Evolutionary conservation across 2,329 filamentous ascomycete species (phyloP).

Genomic region (Teratosphaeria viscida): DNA sequence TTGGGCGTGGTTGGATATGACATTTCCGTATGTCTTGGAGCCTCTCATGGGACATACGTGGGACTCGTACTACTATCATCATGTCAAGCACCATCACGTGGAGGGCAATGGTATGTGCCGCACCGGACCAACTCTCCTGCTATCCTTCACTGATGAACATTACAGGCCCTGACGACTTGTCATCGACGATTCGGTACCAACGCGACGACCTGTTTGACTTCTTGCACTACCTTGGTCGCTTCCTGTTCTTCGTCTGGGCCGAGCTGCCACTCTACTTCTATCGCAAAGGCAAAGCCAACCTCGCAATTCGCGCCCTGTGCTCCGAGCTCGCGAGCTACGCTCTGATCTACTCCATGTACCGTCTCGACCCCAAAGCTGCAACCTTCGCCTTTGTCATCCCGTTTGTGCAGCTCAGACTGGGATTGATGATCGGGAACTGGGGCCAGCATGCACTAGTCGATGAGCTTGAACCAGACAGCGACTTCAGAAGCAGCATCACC

Average conservation of each 20-base stretch:
- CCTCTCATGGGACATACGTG: slow-evolving; percentile 74
- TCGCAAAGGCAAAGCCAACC: slow-evolving; percentile 45
- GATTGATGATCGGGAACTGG: slow-evolving; percentile 75
- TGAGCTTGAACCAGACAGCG: slow-evolving; percentile 61
- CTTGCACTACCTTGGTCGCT: slow-evolving; percentile 60
- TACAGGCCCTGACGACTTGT: slow-evolving; percentile 59
- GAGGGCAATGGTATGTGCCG: slow-evolving; percentile 49
- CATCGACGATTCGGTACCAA: slow-evolving; percentile 66
- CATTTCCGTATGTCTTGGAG: slow-evolving; percentile 64
- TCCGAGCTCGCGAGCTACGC: slow-evolving; percentile 53
- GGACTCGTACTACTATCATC: slow-evolving; percentile 78
- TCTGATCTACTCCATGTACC: slow-evolving; percentile 40
- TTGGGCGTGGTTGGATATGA: slow-evolving; percentile 47
- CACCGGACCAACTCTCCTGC: neutral
- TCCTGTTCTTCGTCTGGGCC: slow-evolving; percentile 63
- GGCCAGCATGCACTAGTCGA: slow-evolving; percentile 77
- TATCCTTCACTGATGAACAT: neutral
- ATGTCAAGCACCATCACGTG: slow-evolving; percentile 77
- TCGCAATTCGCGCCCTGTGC: slow-evolving; percentile 46
- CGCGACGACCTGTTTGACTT: slow-evolving; percentile 59
- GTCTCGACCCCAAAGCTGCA: slow-evolving; percentile 45
- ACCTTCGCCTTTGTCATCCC: slow-evolving; percentile 58
- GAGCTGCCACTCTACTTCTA: slow-evolving; percentile 67
- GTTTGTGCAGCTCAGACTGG: slow-evolving; percentile 54
- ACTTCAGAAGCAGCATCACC: slow-evolving; percentile 70